A percentile compares a stretch with the other conserved stretches of the same genome.
Conservation (phyloP, 2,329 filamentous ascomycete species). For the Dactylonectria estremocensis region DNA sequence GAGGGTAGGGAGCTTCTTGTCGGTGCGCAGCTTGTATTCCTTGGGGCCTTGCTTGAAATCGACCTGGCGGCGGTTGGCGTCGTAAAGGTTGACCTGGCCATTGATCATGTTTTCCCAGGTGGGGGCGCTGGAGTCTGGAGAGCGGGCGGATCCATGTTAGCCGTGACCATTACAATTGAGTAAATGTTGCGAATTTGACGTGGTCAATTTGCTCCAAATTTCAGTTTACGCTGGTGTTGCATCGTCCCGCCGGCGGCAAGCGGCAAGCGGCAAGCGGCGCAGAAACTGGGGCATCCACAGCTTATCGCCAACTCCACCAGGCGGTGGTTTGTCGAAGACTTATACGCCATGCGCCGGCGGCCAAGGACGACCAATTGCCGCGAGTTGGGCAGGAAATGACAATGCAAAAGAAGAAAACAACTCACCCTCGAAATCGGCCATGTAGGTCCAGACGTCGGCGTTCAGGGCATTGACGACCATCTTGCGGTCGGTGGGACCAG, state of each 20-base stretch:
- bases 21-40: constrained; percentile 97
- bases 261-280: background rate
- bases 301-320: constrained; percentile 22
- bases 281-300: background rate
- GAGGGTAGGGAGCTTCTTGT: constrained; percentile 87
- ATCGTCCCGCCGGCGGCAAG: constrained; percentile 5
- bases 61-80: constrained; percentile 92
- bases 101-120: constrained; percentile 99
- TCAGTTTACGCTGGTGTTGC: background rate
- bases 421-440: constrained; percentile 98
- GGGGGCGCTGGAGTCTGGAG: constrained; percentile 88
- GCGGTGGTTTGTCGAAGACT: constrained; percentile 7
- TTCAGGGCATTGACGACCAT: constrained; percentile 99
- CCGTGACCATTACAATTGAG: constrained; percentile 29
- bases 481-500: constrained; percentile 96
- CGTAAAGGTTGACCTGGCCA: constrained; percentile 97
- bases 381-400: constrained; percentile 4
- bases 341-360: constrained; percentile 25
- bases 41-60: constrained; percentile 97
- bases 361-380: constrained; percentile 4
- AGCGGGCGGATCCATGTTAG: constrained; percentile 29
- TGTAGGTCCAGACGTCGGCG: constrained; percentile 97
- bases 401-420: constrained; percentile 31
- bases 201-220: background rate
- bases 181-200: background rate